These are phyloP conservation scores for Spinellus fusiger DNA, from an alignment of 192 early-diverging fungal species.

Conservation along the genomic window DNA sequence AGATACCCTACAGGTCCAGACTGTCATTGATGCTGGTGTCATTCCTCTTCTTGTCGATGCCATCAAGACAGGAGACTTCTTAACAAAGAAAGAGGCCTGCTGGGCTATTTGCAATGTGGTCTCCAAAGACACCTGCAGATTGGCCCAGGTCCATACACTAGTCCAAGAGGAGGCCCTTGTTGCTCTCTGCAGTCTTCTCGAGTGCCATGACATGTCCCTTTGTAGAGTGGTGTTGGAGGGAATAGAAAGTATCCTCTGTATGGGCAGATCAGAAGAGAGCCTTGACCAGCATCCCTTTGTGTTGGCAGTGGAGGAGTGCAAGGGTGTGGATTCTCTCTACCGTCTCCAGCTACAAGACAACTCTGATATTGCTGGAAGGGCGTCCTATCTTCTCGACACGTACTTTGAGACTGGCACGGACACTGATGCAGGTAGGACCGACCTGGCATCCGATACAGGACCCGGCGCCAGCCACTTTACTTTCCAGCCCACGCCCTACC, in stretches of 20 bases:
- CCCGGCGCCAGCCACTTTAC: background rate
- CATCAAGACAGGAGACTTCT: slow-evolving; percentile 18
- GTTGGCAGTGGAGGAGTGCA: slow-evolving; percentile 29
- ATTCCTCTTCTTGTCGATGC: slow-evolving; percentile 29
- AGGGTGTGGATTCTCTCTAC: slow-evolving; percentile 32
- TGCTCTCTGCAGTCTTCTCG: slow-evolving; percentile 35
- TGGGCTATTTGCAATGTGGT: slow-evolving; percentile 40
- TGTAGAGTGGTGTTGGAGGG: too few species aligned
- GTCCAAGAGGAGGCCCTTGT: slow-evolving; percentile 26
- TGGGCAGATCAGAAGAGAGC: too few species aligned
- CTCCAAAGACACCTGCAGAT: slow-evolving; percentile 1
- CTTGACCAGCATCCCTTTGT: slow-evolving; percentile 28
- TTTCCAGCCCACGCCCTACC: background rate
- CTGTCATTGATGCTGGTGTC: slow-evolving; percentile 29
- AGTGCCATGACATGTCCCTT: too few species aligned
- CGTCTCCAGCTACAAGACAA: slow-evolving; percentile 37
- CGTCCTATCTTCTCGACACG: slow-evolving; percentile 33
- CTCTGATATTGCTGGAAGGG: slow-evolving; percentile 29
- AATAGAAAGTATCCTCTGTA: too few species aligned
- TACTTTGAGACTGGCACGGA: slow-evolving; percentile 42
- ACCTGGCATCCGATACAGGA: slow-evolving; percentile 1
- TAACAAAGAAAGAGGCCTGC: slow-evolving; percentile 38
- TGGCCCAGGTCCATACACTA: slow-evolving; percentile 27
- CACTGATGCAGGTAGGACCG: too few species aligned
- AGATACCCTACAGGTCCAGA: slow-evolving; percentile 27